Evolutionary conservation across 208 protist genomes (phyloP), one percentile per base, ranked within the genome.

Genomic region (Acanthamoeba triangularis): DNA sequence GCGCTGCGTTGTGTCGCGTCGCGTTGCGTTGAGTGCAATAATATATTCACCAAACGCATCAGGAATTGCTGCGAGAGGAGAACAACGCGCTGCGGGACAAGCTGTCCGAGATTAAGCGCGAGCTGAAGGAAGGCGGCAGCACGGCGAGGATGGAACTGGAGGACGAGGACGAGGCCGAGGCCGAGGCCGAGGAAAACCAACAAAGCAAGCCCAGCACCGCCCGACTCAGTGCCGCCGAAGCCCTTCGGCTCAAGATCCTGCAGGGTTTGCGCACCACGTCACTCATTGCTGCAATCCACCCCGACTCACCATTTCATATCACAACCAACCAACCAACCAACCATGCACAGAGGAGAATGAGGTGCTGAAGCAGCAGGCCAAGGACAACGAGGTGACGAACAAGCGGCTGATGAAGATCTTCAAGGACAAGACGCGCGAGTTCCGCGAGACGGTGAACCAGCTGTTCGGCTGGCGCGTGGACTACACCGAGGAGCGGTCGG

Each of bases 381-480:
- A 78, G 69, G 69, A 78, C 37, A 78, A 78, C 30, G 69, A 78
- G n/a, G 30, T 41, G 69, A 78, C 69, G 5, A 78, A 78, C 37
- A 78, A 78, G 69, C 25, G 69, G 69, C 69, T 78, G 69, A 78
- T 78, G 69, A 78, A 78, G 69, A 78, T 78, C n/a, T 78, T 78
- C 69, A 78, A 78, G 69, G 69, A 78, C 37, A 78, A 78, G 69
- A 78, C 69, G 37, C 69, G 69, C 16, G 69, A 78, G 69, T 78
- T 78, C 69, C 69, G 69, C 0, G 69, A 78, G 37, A 78, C 69
- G n/a, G 69, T 78, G 23, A 33, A 35, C 69, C 69, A 44, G 33
- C 69, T 78, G 13, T 78, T 78, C 37, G 69, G 69, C 10, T 78
- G 69, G 69, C 69, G 69, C 37, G 69, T 78, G 37, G 69, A 78